These are phyloP conservation scores for Berberis thunbergii DNA, from an alignment of 164 flowering plant species.

Conservation along the genomic window DNA sequence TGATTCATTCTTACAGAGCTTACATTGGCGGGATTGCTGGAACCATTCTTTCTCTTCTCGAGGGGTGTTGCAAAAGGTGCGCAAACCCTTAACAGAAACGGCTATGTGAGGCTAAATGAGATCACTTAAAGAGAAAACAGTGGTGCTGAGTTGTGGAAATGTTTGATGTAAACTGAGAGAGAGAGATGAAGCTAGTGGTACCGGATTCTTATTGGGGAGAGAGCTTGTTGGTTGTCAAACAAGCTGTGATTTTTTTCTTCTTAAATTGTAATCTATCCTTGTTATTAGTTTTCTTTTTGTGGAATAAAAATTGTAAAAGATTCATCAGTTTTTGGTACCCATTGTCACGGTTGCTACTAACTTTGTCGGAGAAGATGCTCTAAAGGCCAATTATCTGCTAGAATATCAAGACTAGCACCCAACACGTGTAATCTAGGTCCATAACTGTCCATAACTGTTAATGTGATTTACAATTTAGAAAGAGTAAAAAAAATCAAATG, in stretches of 20 bases:
- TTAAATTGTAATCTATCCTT: constrained; percentile 11
- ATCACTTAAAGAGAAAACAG: background rate
- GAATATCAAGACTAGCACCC: no score
- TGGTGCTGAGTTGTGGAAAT: background rate
- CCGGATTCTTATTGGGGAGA: constrained; percentile 8
- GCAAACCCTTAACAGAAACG: no score
- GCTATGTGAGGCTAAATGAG: background rate
- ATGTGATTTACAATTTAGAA: no score
- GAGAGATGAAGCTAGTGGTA: constrained; percentile 9
- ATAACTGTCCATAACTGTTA: no score
- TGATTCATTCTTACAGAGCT: background rate
- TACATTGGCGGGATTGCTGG: background rate
- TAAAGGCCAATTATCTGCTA: no score
- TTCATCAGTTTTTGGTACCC: background rate
- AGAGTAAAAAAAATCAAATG: no score
- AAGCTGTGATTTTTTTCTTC: constrained; percentile 21
- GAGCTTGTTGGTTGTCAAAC: constrained; percentile 23
- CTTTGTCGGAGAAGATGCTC: no score
- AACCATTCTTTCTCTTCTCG: background rate
- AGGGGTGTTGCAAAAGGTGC: no score
- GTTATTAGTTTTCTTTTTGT: constrained; percentile 10
- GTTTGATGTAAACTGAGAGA: constrained; percentile 5
- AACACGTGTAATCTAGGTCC: no score
- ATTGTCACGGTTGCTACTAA: no score
- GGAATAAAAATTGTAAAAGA: constrained; percentile 32